phyloP scores from a whole-genome alignment of 176 grass and related monocot genomes.

The Urochloa ruziziensis region DNA sequence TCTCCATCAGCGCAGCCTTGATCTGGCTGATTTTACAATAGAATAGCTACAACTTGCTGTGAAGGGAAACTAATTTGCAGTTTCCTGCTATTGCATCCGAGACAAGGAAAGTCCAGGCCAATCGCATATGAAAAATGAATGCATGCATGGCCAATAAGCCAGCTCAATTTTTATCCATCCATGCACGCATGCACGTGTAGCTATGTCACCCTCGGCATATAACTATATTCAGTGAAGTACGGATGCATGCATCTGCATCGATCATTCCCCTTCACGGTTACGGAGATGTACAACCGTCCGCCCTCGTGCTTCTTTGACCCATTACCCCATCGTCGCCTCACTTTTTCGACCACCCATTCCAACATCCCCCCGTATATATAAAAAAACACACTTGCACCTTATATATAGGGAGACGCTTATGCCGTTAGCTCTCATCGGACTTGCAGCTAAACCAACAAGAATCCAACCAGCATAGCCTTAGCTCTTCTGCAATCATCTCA shows the following conservation, averaged over 20 bases:
- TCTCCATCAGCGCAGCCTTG: too few relatives aligned
- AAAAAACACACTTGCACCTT: conserved; percentile 17
- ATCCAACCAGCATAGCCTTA: background rate
- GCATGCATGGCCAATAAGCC: background rate
- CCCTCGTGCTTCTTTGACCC: conserved; percentile 48
- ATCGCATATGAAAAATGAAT: background rate
- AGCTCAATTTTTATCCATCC: background rate
- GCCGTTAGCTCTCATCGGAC: background rate
- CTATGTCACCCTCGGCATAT: too few relatives aligned
- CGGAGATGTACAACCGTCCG: background rate
- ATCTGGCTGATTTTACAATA: background rate
- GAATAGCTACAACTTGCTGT: background rate
- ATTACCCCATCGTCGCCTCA: background rate
- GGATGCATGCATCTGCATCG: background rate
- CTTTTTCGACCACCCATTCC: background rate
- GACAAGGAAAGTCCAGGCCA: background rate
- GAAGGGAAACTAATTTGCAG: background rate
- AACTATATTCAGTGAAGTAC: background rate
- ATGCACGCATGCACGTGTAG: background rate
- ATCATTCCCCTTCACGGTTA: background rate
- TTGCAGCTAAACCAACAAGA: background rate
- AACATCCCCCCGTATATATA: background rate
- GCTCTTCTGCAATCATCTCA: background rate
- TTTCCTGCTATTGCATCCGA: too few relatives aligned
- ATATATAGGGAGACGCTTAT: background rate